Base-by-base conservation (phyloP, 2,329 filamentous ascomycete species). In the Decorospora gaudefroyi region DNA sequence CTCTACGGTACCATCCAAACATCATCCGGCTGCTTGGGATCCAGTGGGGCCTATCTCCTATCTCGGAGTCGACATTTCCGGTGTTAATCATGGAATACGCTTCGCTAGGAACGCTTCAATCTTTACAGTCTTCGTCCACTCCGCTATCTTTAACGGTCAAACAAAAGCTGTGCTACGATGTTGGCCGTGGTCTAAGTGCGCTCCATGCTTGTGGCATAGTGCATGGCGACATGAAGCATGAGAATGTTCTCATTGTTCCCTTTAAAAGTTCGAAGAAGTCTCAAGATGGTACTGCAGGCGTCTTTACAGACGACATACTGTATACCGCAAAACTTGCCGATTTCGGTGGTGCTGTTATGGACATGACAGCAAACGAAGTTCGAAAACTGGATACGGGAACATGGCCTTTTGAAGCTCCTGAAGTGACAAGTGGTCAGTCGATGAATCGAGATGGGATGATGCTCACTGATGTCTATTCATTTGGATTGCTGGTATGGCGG, bases 1-100 rank as follows among this genome's bases (percentile, higher is more conserved):
- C n/a, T n/a, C n/a, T n/a, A n/a, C n/a, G n/a, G n/a, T 46, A 51
- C 23, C 47, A 51, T 31, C 47, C 47, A 3, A 51, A 51, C 27
- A 25, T 51, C 3, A 27, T 46, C 11, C 47, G 47, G 6, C 42
- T 51, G 6, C 28, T 42, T 12, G 44, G 45, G 17, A 42, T 52
- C 19, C 35, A 32, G 31, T 52, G 49, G 49, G 49, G 36, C 2
- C 30, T 45, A 6, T 45, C 40, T 1, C 37, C 35, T 6, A 41
- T 45, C 12, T 42, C 44, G 5, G 11, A 18, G 13, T 21, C 31
- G 4, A 36, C 27, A 0, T 52, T 42, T 28, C 49, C 49, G 1
- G 29, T 45, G 23, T 33, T 52, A 4, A 35, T 52, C 17, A 42
- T 52, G 33, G 49, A 52, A 21, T 49, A 41, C 28, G 40, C 41